Evolutionary conservation across 148 eudicot genomes (phyloP).

Genomic region (Vaccinium vitisidaea): DNA sequence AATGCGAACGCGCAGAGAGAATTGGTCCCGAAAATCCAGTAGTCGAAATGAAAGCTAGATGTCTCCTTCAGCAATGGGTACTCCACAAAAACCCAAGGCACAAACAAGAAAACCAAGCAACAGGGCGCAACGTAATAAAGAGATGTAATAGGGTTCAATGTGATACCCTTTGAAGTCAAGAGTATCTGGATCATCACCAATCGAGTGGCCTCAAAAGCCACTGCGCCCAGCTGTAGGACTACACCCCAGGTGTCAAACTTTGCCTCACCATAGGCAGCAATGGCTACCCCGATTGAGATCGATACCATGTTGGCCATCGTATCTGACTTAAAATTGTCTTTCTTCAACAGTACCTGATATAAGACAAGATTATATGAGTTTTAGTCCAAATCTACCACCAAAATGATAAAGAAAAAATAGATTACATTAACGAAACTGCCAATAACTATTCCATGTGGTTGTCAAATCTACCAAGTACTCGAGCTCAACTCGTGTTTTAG

Average conservation of each 20-base stretch:
- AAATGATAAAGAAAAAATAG: background rate
- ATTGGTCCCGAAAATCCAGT: slow-evolving; percentile 18
- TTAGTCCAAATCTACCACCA: background rate
- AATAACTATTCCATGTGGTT: background rate
- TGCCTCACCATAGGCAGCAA: slow-evolving; percentile 24
- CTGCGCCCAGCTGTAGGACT: slow-evolving; percentile 18
- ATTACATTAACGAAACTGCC: background rate
- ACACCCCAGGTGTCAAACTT: slow-evolving; percentile 19
- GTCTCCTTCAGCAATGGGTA: slow-evolving; percentile 19
- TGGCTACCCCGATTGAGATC: slow-evolving; percentile 24
- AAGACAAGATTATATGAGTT: background rate
- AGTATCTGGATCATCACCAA: slow-evolving; percentile 24
- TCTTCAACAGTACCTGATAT: slow-evolving; percentile 2
- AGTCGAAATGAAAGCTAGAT: slow-evolving; percentile 10
- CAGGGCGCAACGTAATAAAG: slow-evolving; percentile 24
- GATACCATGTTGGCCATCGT: slow-evolving; percentile 24
- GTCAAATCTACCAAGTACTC: background rate
- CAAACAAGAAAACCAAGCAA: slow-evolving; percentile 20
- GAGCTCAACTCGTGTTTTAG: background rate
- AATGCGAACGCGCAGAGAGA: slow-evolving; percentile 16
- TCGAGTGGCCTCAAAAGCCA: slow-evolving; percentile 20
- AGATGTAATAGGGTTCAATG: slow-evolving; percentile 23
- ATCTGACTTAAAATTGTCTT: slow-evolving; percentile 15
- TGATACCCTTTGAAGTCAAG: slow-evolving; percentile 17
- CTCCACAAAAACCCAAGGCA: slow-evolving; percentile 22